Conservation (phyloP, 2,329 filamentous ascomycete species). For the Lecanosticta acicola region DNA sequence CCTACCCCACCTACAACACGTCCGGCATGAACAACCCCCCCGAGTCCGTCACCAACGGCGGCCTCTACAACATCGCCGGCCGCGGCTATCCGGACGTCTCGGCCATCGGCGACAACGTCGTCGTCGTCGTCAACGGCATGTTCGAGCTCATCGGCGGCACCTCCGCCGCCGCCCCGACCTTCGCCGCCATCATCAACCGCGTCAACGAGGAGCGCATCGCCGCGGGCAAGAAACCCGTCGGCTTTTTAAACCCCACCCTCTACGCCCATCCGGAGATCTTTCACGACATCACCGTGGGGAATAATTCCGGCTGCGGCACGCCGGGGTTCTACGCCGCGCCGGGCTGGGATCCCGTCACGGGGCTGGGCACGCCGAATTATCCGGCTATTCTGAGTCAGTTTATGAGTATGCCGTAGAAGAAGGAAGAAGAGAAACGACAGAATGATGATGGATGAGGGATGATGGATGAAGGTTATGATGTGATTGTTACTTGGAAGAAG, state of each 20-base stretch:
- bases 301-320: conserved; percentile 28
- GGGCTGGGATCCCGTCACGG: conserved; percentile 31
- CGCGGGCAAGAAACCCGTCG: conserved; percentile 25
- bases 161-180: conserved; percentile 24
- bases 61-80: conserved; percentile 23
- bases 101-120: conserved; percentile 27
- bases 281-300: conserved; percentile 35
- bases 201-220: conserved; percentile 29
- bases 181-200: conserved; percentile 25
- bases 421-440: background rate
- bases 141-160: conserved; percentile 26
- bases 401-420: conserved; percentile 8
- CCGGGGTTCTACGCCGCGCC: conserved; percentile 4
- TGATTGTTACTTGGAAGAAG: no score
- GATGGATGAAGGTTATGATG: background rate
- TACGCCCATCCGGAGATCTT: conserved; percentile 38
- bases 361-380: conserved; percentile 20
- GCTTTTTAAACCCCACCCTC: conserved; percentile 27
- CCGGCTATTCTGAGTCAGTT: conserved; percentile 18
- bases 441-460: background rate
- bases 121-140: conserved; percentile 15
- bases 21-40: conserved; percentile 44
- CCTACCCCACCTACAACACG: conserved; percentile 40
- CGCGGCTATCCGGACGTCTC: conserved; percentile 41
- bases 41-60: conserved; percentile 16